Evolutionary conservation across 106 monocot genomes (phyloP), one percentile per base, ranked within the genome.

Genomic region (Acanthochlamys bracteata): DNA sequence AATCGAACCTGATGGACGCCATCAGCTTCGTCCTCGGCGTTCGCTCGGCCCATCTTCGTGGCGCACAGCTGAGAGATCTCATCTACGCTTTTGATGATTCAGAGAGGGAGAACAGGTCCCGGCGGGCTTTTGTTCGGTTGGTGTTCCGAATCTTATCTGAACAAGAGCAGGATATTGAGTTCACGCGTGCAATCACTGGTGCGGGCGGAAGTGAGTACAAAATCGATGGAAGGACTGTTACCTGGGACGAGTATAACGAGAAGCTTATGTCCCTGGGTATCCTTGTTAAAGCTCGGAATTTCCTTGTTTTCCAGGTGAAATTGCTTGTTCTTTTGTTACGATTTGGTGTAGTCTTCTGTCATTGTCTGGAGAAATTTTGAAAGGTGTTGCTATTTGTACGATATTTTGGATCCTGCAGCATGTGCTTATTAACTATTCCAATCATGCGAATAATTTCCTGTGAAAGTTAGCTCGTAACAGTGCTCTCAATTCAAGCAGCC

Each of bases 1-100:
- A 98, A 76, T 98, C 98, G 24, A 98, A 98, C 68, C 98, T 98
- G 54, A 98, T 98, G 98, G 98, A 98, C 67, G 98, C 98, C 60
- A 98, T 98, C 71, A 98, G 98, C 78, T 98, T 98, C 65, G 98
- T 98, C 23, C 98, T 98, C 53, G 98, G 98, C 23, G 88, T 92
- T 8, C 88, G 98, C 2, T 98, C 98, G 4, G 80, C 40, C 17
- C 98, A 98, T 49, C 88, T 98, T 24, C 78, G 98, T 4, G 98
- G 98, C 2, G 88, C 85, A 11, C 98, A 98, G 85, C 84, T 98
- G 53, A 85, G 73, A 77, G 96, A 98, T 47, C 66, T 98, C 39
- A 98, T 98, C 64, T 92, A 92, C 47, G 84, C 88, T 20, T 72
- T 80, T 23, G 91, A 88, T 52, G 91, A 88, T 74, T 63, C 66